Evolutionary conservation across 768 basidiomycete genomes (phyloP).

Genomic region (Saitozyma sp.): DNA sequence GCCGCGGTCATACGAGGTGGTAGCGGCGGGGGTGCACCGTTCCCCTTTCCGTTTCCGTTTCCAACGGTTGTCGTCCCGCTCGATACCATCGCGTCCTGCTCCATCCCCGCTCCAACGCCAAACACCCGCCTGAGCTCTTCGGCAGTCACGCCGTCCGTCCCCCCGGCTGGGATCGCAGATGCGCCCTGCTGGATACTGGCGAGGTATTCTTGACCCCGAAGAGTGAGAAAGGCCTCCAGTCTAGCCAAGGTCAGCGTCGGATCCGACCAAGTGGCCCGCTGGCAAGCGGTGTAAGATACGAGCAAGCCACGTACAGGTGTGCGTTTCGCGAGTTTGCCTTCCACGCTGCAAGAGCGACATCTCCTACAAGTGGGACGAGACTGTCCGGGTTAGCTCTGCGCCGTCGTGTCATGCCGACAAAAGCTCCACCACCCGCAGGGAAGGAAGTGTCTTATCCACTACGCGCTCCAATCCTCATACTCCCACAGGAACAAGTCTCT

Average conservation of each 20-base stretch:
- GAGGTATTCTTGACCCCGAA: constrained; percentile 73
- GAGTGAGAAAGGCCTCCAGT: constrained; percentile 77
- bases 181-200: constrained; percentile 36
- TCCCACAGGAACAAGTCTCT: no score
- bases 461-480: neutral
- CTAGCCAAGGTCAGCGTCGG: constrained; percentile 20
- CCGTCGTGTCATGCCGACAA: no score
- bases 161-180: constrained; percentile 22
- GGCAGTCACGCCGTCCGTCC: constrained; percentile 20
- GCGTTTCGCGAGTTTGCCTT: constrained; percentile 91
- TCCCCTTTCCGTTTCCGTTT: no score
- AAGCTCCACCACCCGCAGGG: neutral
- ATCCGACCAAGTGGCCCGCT: neutral
- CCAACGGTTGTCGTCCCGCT: no score
- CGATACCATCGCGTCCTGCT: constrained; percentile 11
- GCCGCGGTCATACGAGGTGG: no score
- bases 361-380: constrained; percentile 71
- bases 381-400: constrained; percentile 11
- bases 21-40: no score
- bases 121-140: constrained; percentile 11
- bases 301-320: constrained; percentile 55
- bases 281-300: neutral
- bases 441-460: neutral
- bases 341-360: constrained; percentile 71
- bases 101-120: neutral